A percentile compares a stretch with the other conserved stretches of the same genome.
Conservation (phyloP, 2,329 filamentous ascomycete genomes). For the Cryphonectria japonica region DNA sequence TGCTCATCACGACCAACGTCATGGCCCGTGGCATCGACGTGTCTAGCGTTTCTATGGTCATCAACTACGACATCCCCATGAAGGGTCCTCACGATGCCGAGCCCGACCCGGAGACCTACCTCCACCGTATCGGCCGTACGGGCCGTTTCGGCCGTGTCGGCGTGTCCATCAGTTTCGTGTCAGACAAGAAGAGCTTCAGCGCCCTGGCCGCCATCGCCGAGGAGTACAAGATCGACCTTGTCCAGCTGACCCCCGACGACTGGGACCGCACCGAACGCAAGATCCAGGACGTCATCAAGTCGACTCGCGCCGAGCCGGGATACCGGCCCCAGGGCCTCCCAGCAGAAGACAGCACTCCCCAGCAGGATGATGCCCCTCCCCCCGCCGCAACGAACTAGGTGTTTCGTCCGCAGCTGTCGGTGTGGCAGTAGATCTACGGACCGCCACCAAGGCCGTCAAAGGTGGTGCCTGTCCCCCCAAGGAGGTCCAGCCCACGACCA, state of each 20-base stretch:
- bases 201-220: constrained; percentile 79
- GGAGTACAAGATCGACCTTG: constrained; percentile 80
- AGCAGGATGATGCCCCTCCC: constrained; percentile 8
- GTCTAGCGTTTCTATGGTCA: constrained; percentile 92
- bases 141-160: constrained; percentile 96
- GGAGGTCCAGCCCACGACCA: neutral
- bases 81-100: constrained; percentile 76
- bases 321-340: constrained; percentile 46
- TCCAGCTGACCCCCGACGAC: constrained; percentile 80
- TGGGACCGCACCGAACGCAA: constrained; percentile 88
- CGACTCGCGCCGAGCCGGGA: constrained; percentile 61
- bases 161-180: constrained; percentile 93
- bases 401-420: neutral
- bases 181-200: constrained; percentile 79
- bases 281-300: constrained; percentile 82
- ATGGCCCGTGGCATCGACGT: constrained; percentile 93
- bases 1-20: constrained; percentile 97
- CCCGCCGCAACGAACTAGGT: constrained; percentile 22
- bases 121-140: constrained; percentile 96
- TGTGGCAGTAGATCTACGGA: neutral
- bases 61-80: constrained; percentile 92
- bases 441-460: neutral
- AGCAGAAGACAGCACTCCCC: constrained; percentile 21
- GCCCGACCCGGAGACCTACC: constrained; percentile 92
- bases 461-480: neutral